A percentile compares a stretch with the other conserved stretches of the same genome.
Conservation (phyloP, 129 eudicot species). For the Helianthus tuberosus region DNA sequence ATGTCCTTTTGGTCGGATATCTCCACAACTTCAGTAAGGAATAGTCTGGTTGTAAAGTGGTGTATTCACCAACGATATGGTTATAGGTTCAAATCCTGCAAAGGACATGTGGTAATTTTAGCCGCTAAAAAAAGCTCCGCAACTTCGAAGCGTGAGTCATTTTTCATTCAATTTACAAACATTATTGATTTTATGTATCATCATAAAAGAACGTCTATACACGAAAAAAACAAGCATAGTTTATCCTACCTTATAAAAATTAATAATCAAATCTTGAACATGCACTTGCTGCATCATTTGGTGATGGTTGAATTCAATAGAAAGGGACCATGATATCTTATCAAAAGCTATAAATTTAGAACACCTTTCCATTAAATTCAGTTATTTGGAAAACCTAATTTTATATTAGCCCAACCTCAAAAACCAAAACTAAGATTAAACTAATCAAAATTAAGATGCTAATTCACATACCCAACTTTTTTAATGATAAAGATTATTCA, state of each 20-base stretch:
- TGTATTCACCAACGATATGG: no score
- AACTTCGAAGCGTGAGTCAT: no score
- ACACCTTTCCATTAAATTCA: background rate
- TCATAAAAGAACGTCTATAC: background rate
- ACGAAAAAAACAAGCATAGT: background rate
- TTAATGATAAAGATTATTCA: background rate
- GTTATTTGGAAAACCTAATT: background rate
- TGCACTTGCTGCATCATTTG: background rate
- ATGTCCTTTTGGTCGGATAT: no score
- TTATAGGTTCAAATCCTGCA: no score
- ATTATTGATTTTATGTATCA: background rate
- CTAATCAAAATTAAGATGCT: background rate
- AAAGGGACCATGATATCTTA: background rate
- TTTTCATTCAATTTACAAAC: no score
- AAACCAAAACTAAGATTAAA: background rate
- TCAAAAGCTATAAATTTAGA: background rate
- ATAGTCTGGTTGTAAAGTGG: no score
- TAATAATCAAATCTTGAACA: constrained; percentile 5
- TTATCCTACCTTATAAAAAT: background rate
- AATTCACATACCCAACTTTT: background rate
- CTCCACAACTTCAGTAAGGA: no score
- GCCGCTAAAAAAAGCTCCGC: no score
- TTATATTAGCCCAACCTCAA: background rate
- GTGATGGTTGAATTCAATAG: constrained; percentile 13
- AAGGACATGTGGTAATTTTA: no score